Percentiles rank a stretch among this genome's conserved stretches.
phyloP scores from a whole-genome alignment of 2,329 filamentous ascomycete genomes.

The Botryotinia globosa region DNA sequence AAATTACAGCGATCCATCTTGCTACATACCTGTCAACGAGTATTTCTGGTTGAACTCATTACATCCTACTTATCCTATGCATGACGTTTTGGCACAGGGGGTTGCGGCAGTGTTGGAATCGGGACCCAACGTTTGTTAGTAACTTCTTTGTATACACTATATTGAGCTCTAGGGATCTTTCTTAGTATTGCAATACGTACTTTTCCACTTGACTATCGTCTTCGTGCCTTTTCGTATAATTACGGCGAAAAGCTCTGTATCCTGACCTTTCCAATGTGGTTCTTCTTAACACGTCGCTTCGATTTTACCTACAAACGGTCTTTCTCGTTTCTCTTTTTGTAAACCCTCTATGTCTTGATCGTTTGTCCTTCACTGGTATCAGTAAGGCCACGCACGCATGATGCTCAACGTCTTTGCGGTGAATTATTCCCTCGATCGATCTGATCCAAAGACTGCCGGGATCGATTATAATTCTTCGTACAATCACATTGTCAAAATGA shows the following conservation, averaged over 20 bases:
- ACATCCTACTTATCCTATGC: slow-evolving; percentile 62
- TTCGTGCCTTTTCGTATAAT: not conserved
- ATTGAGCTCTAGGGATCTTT: not conserved
- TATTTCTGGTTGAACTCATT: slow-evolving; percentile 64
- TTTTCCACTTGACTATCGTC: not conserved
- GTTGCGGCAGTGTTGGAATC: slow-evolving; percentile 43
- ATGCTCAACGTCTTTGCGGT: not conserved
- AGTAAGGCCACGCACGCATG: not conserved
- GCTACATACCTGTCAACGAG: slow-evolving; percentile 55
- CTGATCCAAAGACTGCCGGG: not conserved
- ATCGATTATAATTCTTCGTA: not conserved
- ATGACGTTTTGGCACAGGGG: slow-evolving; percentile 55
- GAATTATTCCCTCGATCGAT: slow-evolving; percentile 1
- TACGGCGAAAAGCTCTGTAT: not conserved
- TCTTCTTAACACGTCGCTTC: not conserved
- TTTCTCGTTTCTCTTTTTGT: not conserved
- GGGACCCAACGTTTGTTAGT: slow-evolving; percentile 43
- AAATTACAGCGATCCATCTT: slow-evolving; percentile 45
- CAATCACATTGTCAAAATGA: not conserved
- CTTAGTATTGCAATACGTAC: not conserved
- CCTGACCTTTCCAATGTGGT: not conserved
- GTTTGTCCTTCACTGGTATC: not conserved
- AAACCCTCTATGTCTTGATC: not conserved
- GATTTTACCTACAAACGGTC: not conserved
- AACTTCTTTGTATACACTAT: not conserved